These are phyloP conservation scores for Cladophialophora psammophila DNA, from an alignment of 2,329 filamentous ascomycete genomes.

Conservation along the genomic window DNA sequence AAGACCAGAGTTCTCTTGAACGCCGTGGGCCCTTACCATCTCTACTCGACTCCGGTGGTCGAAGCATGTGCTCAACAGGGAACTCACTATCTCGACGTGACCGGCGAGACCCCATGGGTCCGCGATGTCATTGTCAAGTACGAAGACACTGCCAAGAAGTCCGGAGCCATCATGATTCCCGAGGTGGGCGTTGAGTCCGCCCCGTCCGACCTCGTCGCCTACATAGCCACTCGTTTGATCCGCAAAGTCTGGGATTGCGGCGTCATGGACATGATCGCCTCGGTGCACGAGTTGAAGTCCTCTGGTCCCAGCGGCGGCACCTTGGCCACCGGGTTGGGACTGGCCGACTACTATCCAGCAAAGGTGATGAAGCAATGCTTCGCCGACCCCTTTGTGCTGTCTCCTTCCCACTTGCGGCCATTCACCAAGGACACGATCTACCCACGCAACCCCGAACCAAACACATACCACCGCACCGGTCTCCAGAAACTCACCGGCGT, in stretches of 20 bases:
- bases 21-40: conserved; percentile 68
- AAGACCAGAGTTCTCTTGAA: conserved; percentile 66
- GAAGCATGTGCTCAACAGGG: conserved; percentile 70
- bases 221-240: conserved; percentile 61
- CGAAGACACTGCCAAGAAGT: conserved; percentile 65
- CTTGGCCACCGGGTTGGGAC: conserved; percentile 69
- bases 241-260: conserved; percentile 60
- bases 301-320: conserved; percentile 66
- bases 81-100: conserved; percentile 73
- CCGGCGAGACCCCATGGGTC: conserved; percentile 71
- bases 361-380: conserved; percentile 30
- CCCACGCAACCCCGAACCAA: conserved; percentile 53
- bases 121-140: conserved; percentile 68
- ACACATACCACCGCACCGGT: conserved; percentile 46
- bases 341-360: conserved; percentile 51
- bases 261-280: conserved; percentile 60
- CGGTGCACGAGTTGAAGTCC: conserved; percentile 62
- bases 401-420: conserved; percentile 51
- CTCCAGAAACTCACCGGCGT: conserved; percentile 59
- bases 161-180: conserved; percentile 68
- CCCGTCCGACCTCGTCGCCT: conserved; percentile 64
- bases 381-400: conserved; percentile 36
- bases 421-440: conserved; percentile 58
- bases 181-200: conserved; percentile 68
- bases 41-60: conserved; percentile 69